These are phyloP conservation scores for Phialemoniopsis sp. DNA, from an alignment of 2,329 filamentous ascomycete genomes.

Conservation along the genomic window DNA sequence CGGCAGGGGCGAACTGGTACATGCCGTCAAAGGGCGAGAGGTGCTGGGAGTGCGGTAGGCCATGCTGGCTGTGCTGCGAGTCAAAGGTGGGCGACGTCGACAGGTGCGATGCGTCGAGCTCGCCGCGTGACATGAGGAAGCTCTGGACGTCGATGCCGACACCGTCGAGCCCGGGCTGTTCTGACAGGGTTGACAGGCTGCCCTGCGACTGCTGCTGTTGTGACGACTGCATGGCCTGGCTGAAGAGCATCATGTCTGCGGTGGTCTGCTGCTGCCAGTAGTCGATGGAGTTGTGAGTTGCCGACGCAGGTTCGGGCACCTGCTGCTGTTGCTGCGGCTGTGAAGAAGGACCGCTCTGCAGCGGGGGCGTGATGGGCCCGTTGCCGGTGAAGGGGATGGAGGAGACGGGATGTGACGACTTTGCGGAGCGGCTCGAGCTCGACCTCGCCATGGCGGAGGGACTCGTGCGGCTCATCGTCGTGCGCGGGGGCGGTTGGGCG, in stretches of 20 bases:
- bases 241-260: neutral
- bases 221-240: neutral
- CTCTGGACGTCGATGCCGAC: conserved; percentile 9
- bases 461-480: too few species aligned
- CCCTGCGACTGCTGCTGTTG: too few species aligned
- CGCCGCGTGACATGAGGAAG: conserved; percentile 4
- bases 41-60: too few species aligned
- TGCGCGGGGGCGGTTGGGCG: neutral
- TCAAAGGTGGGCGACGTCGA: too few species aligned
- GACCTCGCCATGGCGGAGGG: neutral
- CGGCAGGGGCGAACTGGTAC: too few species aligned
- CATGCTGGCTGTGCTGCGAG: too few species aligned
- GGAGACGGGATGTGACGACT: neutral
- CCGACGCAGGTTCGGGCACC: neutral
- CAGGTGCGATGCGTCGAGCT: too few species aligned
- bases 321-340: too few species aligned
- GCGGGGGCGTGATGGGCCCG: conserved; percentile 1
- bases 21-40: too few species aligned
- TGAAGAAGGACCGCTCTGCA: too few species aligned
- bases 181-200: neutral
- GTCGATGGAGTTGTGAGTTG: neutral
- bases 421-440: neutral
- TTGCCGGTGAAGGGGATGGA: conserved; percentile 3
- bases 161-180: neutral
- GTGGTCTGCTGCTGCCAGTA: neutral